Conservation (phyloP, 345 rosid genomes). For the Cardiospermum halicacabum region DNA sequence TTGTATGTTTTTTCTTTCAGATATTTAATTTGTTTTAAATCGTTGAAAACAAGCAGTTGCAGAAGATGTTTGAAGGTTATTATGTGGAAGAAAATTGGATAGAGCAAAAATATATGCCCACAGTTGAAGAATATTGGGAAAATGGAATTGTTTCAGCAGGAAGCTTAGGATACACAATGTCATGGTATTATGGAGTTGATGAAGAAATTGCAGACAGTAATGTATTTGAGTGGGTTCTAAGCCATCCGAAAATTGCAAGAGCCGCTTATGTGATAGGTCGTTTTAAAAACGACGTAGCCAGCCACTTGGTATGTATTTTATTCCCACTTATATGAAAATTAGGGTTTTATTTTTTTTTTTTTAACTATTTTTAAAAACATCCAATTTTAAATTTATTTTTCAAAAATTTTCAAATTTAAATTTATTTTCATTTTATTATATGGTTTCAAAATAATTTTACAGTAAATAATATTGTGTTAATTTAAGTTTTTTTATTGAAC, state of each 20-base stretch:
- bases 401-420: no score
- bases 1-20: no score
- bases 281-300: neutral
- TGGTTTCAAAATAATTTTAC: no score
- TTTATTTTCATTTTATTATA: no score
- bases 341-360: no score
- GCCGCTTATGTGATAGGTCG: neutral
- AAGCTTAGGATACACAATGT: neutral
- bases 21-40: neutral
- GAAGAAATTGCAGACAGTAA: neutral
- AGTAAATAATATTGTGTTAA: no score
- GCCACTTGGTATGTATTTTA: constrained; percentile 14
- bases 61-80: neutral
- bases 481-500: no score
- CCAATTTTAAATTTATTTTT: no score
- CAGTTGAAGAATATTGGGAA: constrained; percentile 1
- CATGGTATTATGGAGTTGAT: constrained; percentile 1
- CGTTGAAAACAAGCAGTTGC: neutral
- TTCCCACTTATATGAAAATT: no score
- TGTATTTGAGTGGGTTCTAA: constrained; percentile 6
- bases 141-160: neutral
- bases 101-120: neutral
- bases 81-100: neutral
- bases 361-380: no score
- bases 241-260: neutral